Percentiles rank a stretch among this genome's conserved stretches.
These are phyloP conservation scores for Flaveria trinervia DNA, from an alignment of 129 eudicot species.

Conservation along the genomic window DNA sequence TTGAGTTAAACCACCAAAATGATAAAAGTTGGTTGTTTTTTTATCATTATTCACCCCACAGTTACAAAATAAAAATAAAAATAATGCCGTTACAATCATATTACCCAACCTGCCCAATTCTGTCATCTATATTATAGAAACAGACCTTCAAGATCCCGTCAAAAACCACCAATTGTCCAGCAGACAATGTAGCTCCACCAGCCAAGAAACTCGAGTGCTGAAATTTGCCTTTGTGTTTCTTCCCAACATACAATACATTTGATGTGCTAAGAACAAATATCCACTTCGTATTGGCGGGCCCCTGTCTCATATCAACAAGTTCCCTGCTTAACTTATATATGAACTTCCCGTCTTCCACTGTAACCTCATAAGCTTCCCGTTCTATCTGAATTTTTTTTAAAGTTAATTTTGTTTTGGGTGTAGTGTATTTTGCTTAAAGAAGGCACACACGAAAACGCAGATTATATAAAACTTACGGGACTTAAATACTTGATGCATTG, in stretches of 20 bases:
- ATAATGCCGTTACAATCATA: too few relatives aligned
- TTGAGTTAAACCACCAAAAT: neutral
- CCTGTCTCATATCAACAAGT: slow-evolving; percentile 58
- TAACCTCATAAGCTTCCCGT: slow-evolving; percentile 69
- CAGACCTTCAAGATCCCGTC: slow-evolving; percentile 68
- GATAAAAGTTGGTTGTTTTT: neutral
- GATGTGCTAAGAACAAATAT: slow-evolving; percentile 80
- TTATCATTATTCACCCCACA: neutral
- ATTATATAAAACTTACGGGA: slow-evolving; percentile 54
- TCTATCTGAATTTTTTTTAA: slow-evolving; percentile 46
- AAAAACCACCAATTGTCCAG: slow-evolving; percentile 68
- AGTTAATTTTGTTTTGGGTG: neutral
- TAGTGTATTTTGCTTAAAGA: slow-evolving; percentile 13
- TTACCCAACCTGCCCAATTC: too few relatives aligned
- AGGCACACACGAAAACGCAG: neutral
- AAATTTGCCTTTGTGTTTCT: slow-evolving; percentile 70
- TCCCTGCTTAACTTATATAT: slow-evolving; percentile 52
- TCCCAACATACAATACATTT: slow-evolving; percentile 61
- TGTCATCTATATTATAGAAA: slow-evolving; percentile 1
- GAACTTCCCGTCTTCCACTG: slow-evolving; percentile 58
- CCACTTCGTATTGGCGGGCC: slow-evolving; percentile 63
- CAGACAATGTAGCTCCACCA: slow-evolving; percentile 89
- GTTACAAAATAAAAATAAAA: too few relatives aligned
- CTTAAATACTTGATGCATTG: slow-evolving; percentile 91
- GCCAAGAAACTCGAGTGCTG: slow-evolving; percentile 95